A percentile compares a stretch with the other conserved stretches of the same genome.
Evolutionary conservation across 306 rosid species (phyloP).

Genomic region (Cicer pinnatifidum): DNA sequence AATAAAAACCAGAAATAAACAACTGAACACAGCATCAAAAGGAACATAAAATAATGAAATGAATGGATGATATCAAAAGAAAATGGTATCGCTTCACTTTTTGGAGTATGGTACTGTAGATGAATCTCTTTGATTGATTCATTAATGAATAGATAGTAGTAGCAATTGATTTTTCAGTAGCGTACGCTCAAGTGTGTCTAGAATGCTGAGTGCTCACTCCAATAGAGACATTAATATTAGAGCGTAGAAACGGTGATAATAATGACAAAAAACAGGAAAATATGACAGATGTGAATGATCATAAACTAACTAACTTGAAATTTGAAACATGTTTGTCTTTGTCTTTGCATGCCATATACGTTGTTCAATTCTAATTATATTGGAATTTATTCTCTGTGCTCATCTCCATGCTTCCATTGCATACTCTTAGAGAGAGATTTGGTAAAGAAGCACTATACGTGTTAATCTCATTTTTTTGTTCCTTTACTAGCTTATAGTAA

Average conservation of each 20-base stretch:
- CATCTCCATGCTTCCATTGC: constrained; percentile 30
- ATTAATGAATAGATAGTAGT: constrained; percentile 5
- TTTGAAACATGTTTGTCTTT: constrained; percentile 16
- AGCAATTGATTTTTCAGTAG: constrained; percentile 30
- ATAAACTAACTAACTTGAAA: constrained; percentile 17
- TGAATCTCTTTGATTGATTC: constrained; percentile 32
- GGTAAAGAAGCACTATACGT: too few relatives aligned
- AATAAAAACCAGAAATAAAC: constrained; percentile 18
- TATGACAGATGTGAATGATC: constrained; percentile 56
- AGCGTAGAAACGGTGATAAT: constrained; percentile 51
- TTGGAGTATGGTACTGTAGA: constrained; percentile 5
- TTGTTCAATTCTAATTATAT: constrained; percentile 38
- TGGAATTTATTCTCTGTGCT: constrained; percentile 32
- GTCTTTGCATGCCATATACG: constrained; percentile 46
- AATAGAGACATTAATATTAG: constrained; percentile 45
- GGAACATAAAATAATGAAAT: constrained; percentile 38
- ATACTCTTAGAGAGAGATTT: constrained; percentile 1
- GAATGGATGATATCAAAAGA: too few relatives aligned
- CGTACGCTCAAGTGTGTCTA: constrained; percentile 18
- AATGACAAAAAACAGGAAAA: constrained; percentile 49
- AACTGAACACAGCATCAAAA: constrained; percentile 20
- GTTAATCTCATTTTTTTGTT: background rate
- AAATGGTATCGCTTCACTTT: background rate
- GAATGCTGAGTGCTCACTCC: background rate
- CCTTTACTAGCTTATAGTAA: background rate